These are phyloP conservation scores for Lophiotrema nucula DNA, from an alignment of 495 filamentous ascomycete genomes.

Conservation along the genomic window DNA sequence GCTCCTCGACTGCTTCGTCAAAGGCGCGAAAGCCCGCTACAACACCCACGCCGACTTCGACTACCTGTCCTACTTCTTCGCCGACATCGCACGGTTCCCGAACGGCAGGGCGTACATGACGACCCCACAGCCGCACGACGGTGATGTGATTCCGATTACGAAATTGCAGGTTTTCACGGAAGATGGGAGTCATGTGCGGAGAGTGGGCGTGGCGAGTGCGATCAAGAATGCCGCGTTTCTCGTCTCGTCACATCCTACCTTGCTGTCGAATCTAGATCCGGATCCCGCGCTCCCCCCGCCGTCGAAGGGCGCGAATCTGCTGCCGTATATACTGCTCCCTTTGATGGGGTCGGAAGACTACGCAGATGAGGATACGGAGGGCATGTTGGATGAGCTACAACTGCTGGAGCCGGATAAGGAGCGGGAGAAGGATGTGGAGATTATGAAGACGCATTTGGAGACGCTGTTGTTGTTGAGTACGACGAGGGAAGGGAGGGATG, in stretches of 20 bases:
- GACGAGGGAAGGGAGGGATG: slow-evolving; percentile 69
- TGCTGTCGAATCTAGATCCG: slow-evolving; percentile 55
- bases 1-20: slow-evolving; percentile 91
- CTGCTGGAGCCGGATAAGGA: slow-evolving; percentile 83
- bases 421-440: slow-evolving; percentile 69
- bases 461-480: slow-evolving; percentile 80
- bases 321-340: slow-evolving; percentile 82
- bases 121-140: slow-evolving; percentile 69
- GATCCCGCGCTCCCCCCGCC: slow-evolving; percentile 63
- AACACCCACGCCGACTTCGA: slow-evolving; percentile 89
- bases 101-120: slow-evolving; percentile 76
- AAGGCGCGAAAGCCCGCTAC: slow-evolving; percentile 73
- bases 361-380: slow-evolving; percentile 65
- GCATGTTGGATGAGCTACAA: slow-evolving; percentile 84
- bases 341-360: slow-evolving; percentile 60
- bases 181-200: slow-evolving; percentile 71
- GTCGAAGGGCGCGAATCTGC: slow-evolving; percentile 68
- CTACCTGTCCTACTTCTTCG: slow-evolving; percentile 60
- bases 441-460: slow-evolving; percentile 83
- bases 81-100: slow-evolving; percentile 44
- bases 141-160: slow-evolving; percentile 69
- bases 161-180: slow-evolving; percentile 93
- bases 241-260: slow-evolving; percentile 63
- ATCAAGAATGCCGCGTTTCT: slow-evolving; percentile 86
- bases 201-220: slow-evolving; percentile 86